Evolutionary conservation across 2,329 filamentous ascomycete genomes (phyloP).

Genomic region (Penicillium sumatraense): DNA sequence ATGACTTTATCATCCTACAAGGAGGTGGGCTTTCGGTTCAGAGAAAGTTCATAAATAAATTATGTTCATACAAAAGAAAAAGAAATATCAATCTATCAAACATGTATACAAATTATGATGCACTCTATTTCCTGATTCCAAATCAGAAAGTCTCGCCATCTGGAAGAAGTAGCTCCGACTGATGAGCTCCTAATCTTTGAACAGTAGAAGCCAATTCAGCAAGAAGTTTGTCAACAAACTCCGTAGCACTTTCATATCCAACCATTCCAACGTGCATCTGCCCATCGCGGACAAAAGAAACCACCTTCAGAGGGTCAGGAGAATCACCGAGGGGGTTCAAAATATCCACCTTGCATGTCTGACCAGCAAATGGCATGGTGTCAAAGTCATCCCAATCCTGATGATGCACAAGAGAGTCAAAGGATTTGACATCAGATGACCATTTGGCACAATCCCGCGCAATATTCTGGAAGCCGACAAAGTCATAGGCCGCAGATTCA

Average conservation of each 20-base stretch:
- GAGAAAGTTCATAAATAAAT: no score
- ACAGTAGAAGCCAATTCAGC: conserved; percentile 54
- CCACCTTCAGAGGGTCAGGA: conserved; percentile 36
- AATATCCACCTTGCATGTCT: conserved; percentile 58
- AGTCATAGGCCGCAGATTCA: conserved; percentile 57
- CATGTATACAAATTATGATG: neutral
- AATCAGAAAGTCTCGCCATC: conserved; percentile 10
- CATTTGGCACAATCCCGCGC: conserved; percentile 54
- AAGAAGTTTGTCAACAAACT: conserved; percentile 57
- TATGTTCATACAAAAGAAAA: neutral
- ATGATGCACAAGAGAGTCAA: conserved; percentile 61
- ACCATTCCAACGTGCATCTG: conserved; percentile 64
- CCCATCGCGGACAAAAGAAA: conserved; percentile 57
- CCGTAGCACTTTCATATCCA: conserved; percentile 54
- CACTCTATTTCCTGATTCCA: neutral
- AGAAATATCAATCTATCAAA: neutral
- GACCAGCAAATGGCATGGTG: conserved; percentile 43
- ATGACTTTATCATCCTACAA: no score
- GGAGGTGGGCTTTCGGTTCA: no score
- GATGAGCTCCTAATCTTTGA: conserved; percentile 36
- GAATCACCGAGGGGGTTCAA: conserved; percentile 61
- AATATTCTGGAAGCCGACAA: conserved; percentile 57
- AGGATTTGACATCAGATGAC: conserved; percentile 47
- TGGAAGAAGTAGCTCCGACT: conserved; percentile 8
- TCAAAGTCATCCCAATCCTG: conserved; percentile 68